Percentiles rank a stretch among this genome's conserved stretches.
Conservation (phyloP, 2,329 filamentous ascomycete species). For the Pyricularia grisea region DNA sequence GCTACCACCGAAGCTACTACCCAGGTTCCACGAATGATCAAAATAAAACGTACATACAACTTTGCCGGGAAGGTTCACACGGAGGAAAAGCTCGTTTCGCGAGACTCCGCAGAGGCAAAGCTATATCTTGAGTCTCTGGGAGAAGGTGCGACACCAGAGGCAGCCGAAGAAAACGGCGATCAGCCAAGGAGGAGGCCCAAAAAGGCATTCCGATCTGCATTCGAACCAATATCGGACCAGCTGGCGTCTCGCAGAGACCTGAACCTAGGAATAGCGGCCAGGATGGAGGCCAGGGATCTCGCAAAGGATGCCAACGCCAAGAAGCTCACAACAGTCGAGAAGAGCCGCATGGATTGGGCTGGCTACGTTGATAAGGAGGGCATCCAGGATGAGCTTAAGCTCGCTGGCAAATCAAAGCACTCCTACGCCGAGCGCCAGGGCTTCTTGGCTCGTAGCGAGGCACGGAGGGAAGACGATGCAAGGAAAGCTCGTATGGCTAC, state of each 20-base stretch:
- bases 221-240: slow-evolving; percentile 46
- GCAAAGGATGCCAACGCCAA: slow-evolving; percentile 36
- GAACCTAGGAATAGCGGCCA: slow-evolving; percentile 43
- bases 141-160: slow-evolving; percentile 16
- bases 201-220: slow-evolving; percentile 51
- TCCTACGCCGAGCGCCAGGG: slow-evolving; percentile 54
- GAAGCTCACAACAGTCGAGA: slow-evolving; percentile 63
- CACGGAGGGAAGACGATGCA: slow-evolving; percentile 51
- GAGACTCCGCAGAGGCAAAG: slow-evolving; percentile 56
- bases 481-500: slow-evolving; percentile 40
- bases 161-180: slow-evolving; percentile 16
- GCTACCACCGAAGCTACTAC: slow-evolving; percentile 12
- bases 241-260: slow-evolving; percentile 40
- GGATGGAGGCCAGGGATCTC: slow-evolving; percentile 35
- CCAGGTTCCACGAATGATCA: slow-evolving; percentile 35
- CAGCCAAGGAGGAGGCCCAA: slow-evolving; percentile 35
- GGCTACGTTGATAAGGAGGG: slow-evolving; percentile 63
- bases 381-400: slow-evolving; percentile 57
- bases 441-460: slow-evolving; percentile 57
- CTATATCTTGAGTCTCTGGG: slow-evolving; percentile 49
- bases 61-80: slow-evolving; percentile 65
- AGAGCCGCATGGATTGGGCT: slow-evolving; percentile 66
- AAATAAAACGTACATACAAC: slow-evolving; percentile 63
- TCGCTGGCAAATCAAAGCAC: slow-evolving; percentile 55
- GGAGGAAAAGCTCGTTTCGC: slow-evolving; percentile 60